Evolutionary conservation across 2,329 filamentous ascomycete genomes (phyloP), one percentile per base, ranked within the genome.

Genomic region (Ceratocystis smalleyi): DNA sequence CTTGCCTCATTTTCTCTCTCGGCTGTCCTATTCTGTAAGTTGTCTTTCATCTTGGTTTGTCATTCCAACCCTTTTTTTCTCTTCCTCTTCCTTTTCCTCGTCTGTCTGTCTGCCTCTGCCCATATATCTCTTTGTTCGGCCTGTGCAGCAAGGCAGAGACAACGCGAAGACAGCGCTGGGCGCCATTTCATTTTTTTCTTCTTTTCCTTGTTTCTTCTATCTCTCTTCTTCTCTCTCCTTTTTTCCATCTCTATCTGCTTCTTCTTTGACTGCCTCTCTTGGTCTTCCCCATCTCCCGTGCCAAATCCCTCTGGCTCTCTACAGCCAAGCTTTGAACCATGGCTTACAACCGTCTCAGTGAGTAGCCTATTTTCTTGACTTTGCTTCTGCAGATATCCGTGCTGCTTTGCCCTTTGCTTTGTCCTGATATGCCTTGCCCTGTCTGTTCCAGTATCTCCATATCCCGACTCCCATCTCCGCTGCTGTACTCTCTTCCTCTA

Each of bases 261-360:
- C 51, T 51, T 55, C 22, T 32, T 55, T 24, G 5, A 30, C 51
- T 55, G 15, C 51, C 10, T 55, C 22, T 55, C 8, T 19, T 24
- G 5, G 24, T 54, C 19, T 24, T 61, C 5, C 5, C 30, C n/a
- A 6, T 43, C n/a, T 27, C 22, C 3, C 19, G 15, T 40, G 24
- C 43, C 43, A 12, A 32, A 7, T 47, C 55, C 43, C 4, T 43
- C 49, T n/a, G 40, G n/a, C 15, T 64, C 32, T 59, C n/a, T 59
- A 55, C 51, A 12, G 22, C 6, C 22, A 22, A 17, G 24, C 24
- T 59, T 49, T 63, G 45, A 55, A 65, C 61, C 54, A 68, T 68
- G 67, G 64, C 67, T 55, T 68, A 68, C 49, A 68, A 68, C 62
- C 67, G 66, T 59, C 63, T 68, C 49, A 65, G 67, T 65, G 67